Evolutionary conservation across 768 basidiomycete species (phyloP), one percentile per base, ranked within the genome.

Genomic region (Boletus huronensis): DNA sequence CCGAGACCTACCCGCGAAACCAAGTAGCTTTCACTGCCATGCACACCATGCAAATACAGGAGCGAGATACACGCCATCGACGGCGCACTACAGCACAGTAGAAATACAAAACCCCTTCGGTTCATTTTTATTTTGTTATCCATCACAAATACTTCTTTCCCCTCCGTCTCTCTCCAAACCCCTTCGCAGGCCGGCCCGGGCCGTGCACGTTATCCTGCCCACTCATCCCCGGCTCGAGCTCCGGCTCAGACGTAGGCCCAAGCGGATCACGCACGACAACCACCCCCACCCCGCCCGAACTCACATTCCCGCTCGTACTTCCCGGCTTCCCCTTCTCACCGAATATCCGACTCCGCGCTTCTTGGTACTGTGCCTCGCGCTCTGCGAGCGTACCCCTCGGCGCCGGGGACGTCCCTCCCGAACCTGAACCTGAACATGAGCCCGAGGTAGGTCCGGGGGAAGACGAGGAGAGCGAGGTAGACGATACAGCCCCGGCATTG

Each of bases 261-360:
- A 67, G 57, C 28, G 74, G 74, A 50, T 74, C 66, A 3, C 74
- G 71, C 35, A 69, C 46, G 23, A 70, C 49, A 0, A 50, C 59
- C 14, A 59, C 60, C 48, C 48, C 59, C 17, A 53, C 58, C 52
- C 46, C 40, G 16, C 54, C 40, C 14, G 52, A 35, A 34, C 29
- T 32, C n/a, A 7, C 26, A 40, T 53, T 40, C 31, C n/a, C 38
- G 7, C 21, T 25, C 8, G 10, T 3, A 32, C 32, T n/a, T 21
- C 49, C 32, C 23, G 6, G 7, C 40, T 46, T 62, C 4, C 58
- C 56, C 26, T 62, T 57, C 17, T 59, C 60, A 4, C 83, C 82
- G 56, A 90, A 91, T 49, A 91, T 90, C 21, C 89, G 78, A 51
- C 85, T 82, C 26, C 89, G 74, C 3, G 89, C 88, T 19, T 82